Percentiles rank a stretch among this genome's conserved stretches.
These are phyloP conservation scores for Schizothecium vesticola DNA, from an alignment of 495 filamentous ascomycete species.

Conservation along the genomic window DNA sequence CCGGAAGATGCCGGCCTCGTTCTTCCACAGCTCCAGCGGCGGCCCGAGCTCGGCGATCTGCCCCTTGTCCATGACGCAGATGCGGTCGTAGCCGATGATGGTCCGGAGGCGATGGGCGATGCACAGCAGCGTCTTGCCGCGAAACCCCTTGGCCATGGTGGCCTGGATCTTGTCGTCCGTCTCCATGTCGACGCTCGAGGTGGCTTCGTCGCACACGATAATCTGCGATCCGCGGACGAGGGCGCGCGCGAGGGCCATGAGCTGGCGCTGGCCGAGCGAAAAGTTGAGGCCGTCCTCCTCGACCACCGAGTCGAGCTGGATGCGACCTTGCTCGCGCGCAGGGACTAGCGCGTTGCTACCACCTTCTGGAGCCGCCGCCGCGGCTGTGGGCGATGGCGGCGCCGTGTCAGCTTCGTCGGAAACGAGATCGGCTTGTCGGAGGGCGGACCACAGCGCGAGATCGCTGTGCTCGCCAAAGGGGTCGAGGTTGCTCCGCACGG, in stretches of 20 bases:
- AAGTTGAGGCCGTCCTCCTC: conserved; percentile 95
- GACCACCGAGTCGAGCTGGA: conserved; percentile 79
- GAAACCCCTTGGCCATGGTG: conserved; percentile 82
- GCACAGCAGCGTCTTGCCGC: conserved; percentile 83
- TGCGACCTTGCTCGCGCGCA: conserved; percentile 42
- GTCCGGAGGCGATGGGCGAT: conserved; percentile 93
- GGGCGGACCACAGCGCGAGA: conserved; percentile 78
- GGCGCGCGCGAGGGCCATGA: conserved; percentile 90
- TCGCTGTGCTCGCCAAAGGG: conserved; percentile 87
- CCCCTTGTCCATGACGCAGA: conserved; percentile 92
- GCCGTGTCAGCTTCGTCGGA: conserved; percentile 40
- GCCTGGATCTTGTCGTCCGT: conserved; percentile 93
- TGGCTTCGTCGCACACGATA: conserved; percentile 96
- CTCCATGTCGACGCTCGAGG: conserved; percentile 88
- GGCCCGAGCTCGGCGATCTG: conserved; percentile 77
- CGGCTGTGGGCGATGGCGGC: conserved; percentile 6
- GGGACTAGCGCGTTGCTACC: conserved; percentile 15
- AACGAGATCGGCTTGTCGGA: conserved; percentile 76
- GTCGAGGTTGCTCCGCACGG: conserved; percentile 85
- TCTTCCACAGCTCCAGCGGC: conserved; percentile 62
- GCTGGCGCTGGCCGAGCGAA: conserved; percentile 90
- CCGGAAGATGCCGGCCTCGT: conserved; percentile 67
- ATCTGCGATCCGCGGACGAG: conserved; percentile 82
- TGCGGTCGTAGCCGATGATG: conserved; percentile 90
- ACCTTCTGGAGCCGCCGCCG: neutral